Evolutionary conservation across 1,139 yeast species (phyloP).

Genomic region (Taphrina betulina): DNA sequence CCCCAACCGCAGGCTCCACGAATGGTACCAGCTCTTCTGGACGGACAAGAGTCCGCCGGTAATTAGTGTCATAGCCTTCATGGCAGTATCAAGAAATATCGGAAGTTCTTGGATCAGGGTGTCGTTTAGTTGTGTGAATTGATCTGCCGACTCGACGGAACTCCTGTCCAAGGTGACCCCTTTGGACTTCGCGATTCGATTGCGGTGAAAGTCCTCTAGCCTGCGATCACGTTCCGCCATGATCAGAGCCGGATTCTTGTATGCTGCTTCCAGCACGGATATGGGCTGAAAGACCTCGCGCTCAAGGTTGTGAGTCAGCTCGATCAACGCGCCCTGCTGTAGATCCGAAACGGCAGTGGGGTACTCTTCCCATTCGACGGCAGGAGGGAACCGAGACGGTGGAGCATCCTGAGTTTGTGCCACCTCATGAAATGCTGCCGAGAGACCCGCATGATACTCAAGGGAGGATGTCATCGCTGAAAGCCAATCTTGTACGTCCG

Average conservation of each 20-base stretch:
- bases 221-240: slow-evolving; percentile 5
- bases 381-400: neutral
- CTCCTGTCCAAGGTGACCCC: neutral
- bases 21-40: slow-evolving; percentile 16
- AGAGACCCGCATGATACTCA: slow-evolving; percentile 11
- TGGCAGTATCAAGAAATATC: slow-evolving; percentile 1
- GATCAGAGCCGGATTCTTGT: slow-evolving; percentile 1
- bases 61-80: slow-evolving; percentile 9
- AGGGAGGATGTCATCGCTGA: slow-evolving; percentile 22
- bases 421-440: slow-evolving; percentile 8
- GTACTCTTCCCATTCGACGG: slow-evolving; percentile 12
- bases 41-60: slow-evolving; percentile 6
- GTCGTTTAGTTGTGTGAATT: neutral
- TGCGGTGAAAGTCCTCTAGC: slow-evolving; percentile 3
- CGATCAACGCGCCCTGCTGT: slow-evolving; percentile 21
- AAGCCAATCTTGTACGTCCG: slow-evolving; percentile 28
- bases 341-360: slow-evolving; percentile 11
- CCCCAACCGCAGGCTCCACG: slow-evolving; percentile 5
- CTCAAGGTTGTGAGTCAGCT: slow-evolving; percentile 22
- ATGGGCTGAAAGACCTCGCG: slow-evolving; percentile 27
- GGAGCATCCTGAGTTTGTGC: neutral
- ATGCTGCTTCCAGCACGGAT: neutral
- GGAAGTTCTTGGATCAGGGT: slow-evolving; percentile 22
- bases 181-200: neutral
- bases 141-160: neutral